Conservation (phyloP, 2,329 filamentous ascomycete genomes). For the Sporothrix euskadiensis region DNA sequence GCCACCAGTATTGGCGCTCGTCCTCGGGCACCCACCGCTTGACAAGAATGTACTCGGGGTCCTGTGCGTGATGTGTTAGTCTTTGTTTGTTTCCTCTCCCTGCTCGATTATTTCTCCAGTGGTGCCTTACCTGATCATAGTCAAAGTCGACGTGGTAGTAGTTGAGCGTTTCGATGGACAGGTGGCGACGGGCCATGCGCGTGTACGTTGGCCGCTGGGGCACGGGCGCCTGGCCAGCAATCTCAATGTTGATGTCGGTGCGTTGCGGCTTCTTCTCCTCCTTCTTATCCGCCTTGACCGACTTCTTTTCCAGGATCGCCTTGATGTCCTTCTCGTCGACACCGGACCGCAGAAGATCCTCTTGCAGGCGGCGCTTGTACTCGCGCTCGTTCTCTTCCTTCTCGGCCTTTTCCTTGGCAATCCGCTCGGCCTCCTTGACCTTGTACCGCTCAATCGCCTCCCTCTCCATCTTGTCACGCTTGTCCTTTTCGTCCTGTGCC, state of each 20-base stretch:
- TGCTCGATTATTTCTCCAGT: constrained; percentile 7
- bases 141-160: constrained; percentile 59
- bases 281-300: constrained; percentile 41
- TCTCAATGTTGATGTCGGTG: constrained; percentile 31
- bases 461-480: constrained; percentile 49
- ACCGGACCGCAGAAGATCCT: constrained; percentile 59
- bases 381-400: constrained; percentile 54
- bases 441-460: constrained; percentile 57
- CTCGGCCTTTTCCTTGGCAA: constrained; percentile 49
- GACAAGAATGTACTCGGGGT: constrained; percentile 70
- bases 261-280: constrained; percentile 16
- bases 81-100: constrained; percentile 34
- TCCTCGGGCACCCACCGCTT: constrained; percentile 69
- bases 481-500: constrained; percentile 47
- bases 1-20: constrained; percentile 71
- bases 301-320: constrained; percentile 60
- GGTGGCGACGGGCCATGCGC: constrained; percentile 61
- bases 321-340: constrained; percentile 60
- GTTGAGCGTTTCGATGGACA: constrained; percentile 63
- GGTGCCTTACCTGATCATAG: constrained; percentile 52
- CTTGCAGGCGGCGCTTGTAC: constrained; percentile 57
- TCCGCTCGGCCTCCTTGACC: constrained; percentile 50
- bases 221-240: constrained; percentile 10
- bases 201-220: constrained; percentile 55
- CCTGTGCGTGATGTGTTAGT: constrained; percentile 42